Conservation (phyloP, 139 green algal species). For the Asterochloris sp. region DNA sequence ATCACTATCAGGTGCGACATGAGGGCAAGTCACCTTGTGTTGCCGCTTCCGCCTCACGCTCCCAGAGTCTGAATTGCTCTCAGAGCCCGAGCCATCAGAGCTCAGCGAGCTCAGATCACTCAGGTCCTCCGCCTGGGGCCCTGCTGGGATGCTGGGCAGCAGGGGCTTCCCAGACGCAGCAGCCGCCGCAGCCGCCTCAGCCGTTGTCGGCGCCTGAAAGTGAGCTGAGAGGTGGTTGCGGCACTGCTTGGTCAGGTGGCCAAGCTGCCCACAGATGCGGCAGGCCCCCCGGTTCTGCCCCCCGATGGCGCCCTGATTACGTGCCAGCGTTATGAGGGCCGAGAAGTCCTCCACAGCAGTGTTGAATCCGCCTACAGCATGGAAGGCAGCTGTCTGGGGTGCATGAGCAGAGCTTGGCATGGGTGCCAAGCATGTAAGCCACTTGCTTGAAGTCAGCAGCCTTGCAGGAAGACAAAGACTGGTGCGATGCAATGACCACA, state of each 20-base stretch:
- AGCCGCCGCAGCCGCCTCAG: not conserved
- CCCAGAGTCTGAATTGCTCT: constrained; percentile 15
- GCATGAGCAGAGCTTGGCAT: no score
- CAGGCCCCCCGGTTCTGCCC: constrained; percentile 65
- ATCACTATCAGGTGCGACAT: not conserved
- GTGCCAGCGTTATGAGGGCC: constrained; percentile 65
- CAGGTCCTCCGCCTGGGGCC: constrained; percentile 24
- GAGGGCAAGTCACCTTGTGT: no score
- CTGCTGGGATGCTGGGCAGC: constrained; percentile 20
- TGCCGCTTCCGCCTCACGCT: constrained; percentile 15
- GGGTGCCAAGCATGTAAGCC: no score
- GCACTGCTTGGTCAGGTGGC: constrained; percentile 89
- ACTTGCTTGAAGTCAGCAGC: no score
- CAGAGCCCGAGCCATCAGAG: constrained; percentile 22
- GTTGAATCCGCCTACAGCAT: constrained; percentile 57
- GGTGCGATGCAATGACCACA: not conserved
- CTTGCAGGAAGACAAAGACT: no score
- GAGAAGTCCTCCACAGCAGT: constrained; percentile 57
- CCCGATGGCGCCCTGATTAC: constrained; percentile 53
- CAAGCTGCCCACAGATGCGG: constrained; percentile 77
- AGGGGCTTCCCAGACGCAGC: constrained; percentile 15
- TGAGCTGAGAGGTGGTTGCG: constrained; percentile 55
- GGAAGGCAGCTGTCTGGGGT: not conserved
- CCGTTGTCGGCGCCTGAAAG: constrained; percentile 12
- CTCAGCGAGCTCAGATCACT: constrained; percentile 23